Evolutionary conservation across 2,329 filamentous ascomycete species (phyloP).

Genomic region (Ophiostoma piceae): DNA sequence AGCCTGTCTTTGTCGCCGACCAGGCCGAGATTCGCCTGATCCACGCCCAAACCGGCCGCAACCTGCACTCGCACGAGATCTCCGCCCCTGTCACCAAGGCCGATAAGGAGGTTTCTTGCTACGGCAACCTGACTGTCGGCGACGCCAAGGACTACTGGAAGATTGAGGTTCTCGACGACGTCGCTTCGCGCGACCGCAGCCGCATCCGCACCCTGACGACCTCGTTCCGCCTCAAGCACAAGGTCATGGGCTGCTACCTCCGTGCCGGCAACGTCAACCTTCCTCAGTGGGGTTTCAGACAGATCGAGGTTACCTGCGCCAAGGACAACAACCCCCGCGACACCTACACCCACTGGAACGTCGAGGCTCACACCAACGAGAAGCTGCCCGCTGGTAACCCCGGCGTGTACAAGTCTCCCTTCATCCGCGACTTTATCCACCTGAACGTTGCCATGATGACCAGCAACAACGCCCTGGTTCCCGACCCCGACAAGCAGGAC

Average conservation of each 20-base stretch:
- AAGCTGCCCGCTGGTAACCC: conserved; percentile 84
- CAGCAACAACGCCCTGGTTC: conserved; percentile 95
- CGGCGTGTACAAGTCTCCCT: conserved; percentile 90
- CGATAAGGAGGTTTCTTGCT: conserved; percentile 89
- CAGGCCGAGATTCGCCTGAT: conserved; percentile 77
- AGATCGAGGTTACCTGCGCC: conserved; percentile 93
- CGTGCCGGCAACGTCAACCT: conserved; percentile 93
- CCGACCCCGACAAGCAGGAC: conserved; percentile 97
- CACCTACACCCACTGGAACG: conserved; percentile 97
- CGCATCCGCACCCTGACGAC: conserved; percentile 88
- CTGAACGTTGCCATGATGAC: conserved; percentile 99
- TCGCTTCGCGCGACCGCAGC: conserved; percentile 76
- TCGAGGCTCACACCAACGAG: conserved; percentile 91
- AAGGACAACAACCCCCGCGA: conserved; percentile 91
- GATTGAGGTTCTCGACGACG: conserved; percentile 86
- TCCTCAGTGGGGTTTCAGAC: conserved; percentile 99
- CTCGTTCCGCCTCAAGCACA: conserved; percentile 81
- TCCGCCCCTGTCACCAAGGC: conserved; percentile 82
- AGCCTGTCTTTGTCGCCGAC: conserved; percentile 71
- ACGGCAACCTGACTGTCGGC: conserved; percentile 90
- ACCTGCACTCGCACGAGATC: conserved; percentile 91
- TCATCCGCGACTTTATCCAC: conserved; percentile 96
- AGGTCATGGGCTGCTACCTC: conserved; percentile 81
- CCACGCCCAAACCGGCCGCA: conserved; percentile 91
- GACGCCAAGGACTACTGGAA: conserved; percentile 98